These are phyloP conservation scores for Triticum timopheevii DNA, from an alignment of 176 grass and related monocot species.

Conservation along the genomic window DNA sequence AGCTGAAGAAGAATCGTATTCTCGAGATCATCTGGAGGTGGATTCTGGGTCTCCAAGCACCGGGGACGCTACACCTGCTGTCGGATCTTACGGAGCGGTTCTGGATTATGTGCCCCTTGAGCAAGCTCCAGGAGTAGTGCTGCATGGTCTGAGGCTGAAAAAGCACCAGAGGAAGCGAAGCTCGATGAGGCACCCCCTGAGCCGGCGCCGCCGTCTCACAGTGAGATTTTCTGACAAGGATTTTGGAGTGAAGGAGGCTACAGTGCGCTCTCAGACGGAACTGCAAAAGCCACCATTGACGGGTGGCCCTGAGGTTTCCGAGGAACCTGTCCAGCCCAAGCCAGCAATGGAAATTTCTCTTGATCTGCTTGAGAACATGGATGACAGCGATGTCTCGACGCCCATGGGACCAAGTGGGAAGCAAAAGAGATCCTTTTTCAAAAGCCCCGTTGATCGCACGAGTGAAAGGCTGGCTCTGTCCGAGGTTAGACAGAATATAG, in stretches of 20 bases:
- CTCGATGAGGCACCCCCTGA: slow-evolving; percentile 40
- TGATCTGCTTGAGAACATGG: slow-evolving; percentile 59
- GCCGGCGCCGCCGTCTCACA: neutral
- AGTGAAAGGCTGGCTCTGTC: slow-evolving; percentile 65
- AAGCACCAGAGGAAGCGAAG: slow-evolving; percentile 79
- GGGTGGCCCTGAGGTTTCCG: slow-evolving; percentile 8
- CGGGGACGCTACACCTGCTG: neutral
- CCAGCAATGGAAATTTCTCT: slow-evolving; percentile 57
- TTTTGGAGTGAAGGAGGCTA: slow-evolving; percentile 11
- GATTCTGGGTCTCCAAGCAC: slow-evolving; percentile 14
- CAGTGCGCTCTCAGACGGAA: neutral
- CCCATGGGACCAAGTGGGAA: slow-evolving; percentile 52
- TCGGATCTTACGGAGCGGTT: neutral
- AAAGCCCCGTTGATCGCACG: slow-evolving; percentile 59
- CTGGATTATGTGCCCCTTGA: slow-evolving; percentile 29
- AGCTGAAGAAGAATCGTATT: slow-evolving; percentile 31
- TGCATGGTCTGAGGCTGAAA: slow-evolving; percentile 45
- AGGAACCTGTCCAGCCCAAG: slow-evolving; percentile 48
- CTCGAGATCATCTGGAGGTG: slow-evolving; percentile 11
- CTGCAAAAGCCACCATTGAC: neutral
- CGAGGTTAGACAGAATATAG: slow-evolving; percentile 79
- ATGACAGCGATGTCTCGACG: slow-evolving; percentile 82
- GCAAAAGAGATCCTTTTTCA: slow-evolving; percentile 56
- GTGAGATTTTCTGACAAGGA: slow-evolving; percentile 32
- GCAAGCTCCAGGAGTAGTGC: slow-evolving; percentile 35